These are phyloP conservation scores for Anaeromyces robustus DNA, from an alignment of 192 early-diverging fungal genomes.

Conservation along the genomic window DNA sequence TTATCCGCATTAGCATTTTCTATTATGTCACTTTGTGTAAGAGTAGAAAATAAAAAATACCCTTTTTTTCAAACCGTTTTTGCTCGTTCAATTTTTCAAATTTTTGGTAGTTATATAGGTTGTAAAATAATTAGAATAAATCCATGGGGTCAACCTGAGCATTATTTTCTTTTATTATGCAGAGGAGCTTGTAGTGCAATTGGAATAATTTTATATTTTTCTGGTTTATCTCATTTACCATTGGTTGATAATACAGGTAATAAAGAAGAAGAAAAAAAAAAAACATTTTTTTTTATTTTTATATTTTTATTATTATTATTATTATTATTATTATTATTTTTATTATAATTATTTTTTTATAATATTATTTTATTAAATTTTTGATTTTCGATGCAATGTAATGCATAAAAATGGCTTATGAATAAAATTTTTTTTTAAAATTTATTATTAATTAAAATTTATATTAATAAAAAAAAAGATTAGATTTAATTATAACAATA, in stretches of 20 bases:
- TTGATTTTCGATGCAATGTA: too few relatives aligned
- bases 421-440: too few relatives aligned
- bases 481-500: too few relatives aligned
- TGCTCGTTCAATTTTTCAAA: conserved; percentile 51
- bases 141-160: conserved; percentile 30
- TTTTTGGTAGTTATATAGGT: conserved; percentile 29
- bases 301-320: not conserved
- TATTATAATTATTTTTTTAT: not conserved
- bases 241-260: conserved; percentile 53
- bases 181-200: conserved; percentile 48
- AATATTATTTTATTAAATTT: not conserved
- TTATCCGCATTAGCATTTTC: conserved; percentile 55
- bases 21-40: conserved; percentile 56
- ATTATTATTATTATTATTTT: too few relatives aligned
- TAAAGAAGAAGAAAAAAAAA: too few relatives aligned
- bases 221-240: conserved; percentile 44
- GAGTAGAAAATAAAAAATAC: conserved; percentile 32
- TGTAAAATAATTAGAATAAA: conserved; percentile 28
- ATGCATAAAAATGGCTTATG: too few relatives aligned
- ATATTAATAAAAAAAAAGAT: too few relatives aligned
- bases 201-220: conserved; percentile 56
- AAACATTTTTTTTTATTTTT: not conserved
- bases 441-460: too few relatives aligned
- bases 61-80: conserved; percentile 59
- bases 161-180: conserved; percentile 38